phyloP scores from a whole-genome alignment of 257 asterid genomes.

The Capsicum baccatum region DNA sequence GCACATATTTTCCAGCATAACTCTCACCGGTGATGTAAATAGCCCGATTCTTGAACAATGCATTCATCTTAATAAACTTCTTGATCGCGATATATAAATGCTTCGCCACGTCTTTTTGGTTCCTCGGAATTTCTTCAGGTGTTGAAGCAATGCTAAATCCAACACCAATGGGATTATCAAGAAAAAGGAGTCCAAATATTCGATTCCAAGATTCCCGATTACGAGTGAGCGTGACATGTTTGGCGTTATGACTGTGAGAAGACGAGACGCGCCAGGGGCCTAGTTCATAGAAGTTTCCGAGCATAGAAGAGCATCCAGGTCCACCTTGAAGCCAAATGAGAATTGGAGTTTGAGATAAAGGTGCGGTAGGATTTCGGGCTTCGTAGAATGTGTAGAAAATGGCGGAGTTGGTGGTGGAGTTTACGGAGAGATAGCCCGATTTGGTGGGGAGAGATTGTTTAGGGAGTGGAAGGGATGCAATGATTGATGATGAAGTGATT shows the following conservation, averaged over 20 bases:
- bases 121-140: slow-evolving; percentile 66
- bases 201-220: slow-evolving; percentile 79
- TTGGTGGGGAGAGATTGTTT: slow-evolving; percentile 69
- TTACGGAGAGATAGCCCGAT: slow-evolving; percentile 75
- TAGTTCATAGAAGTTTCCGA: slow-evolving; percentile 73
- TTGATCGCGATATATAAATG: slow-evolving; percentile 66
- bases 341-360: slow-evolving; percentile 59
- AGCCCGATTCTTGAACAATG: slow-evolving; percentile 53
- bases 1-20: slow-evolving; percentile 82
- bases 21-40: slow-evolving; percentile 77
- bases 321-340: slow-evolving; percentile 91
- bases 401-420: slow-evolving; percentile 70
- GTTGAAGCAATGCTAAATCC: slow-evolving; percentile 75
- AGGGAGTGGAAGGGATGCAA: slow-evolving; percentile 47
- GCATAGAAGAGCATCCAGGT: slow-evolving; percentile 87
- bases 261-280: slow-evolving; percentile 72
- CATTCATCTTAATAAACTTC: slow-evolving; percentile 51
- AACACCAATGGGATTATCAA: slow-evolving; percentile 82
- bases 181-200: slow-evolving; percentile 67
- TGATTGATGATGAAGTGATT: slow-evolving; percentile 34
- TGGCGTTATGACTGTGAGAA: slow-evolving; percentile 29
- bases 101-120: slow-evolving; percentile 63
- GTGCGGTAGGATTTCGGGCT: slow-evolving; percentile 46
- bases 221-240: slow-evolving; percentile 40
- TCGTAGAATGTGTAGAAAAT: slow-evolving; percentile 80